Evolutionary conservation across 2,329 filamentous ascomycete species (phyloP).

Genomic region (Helminthosporium solani): DNA sequence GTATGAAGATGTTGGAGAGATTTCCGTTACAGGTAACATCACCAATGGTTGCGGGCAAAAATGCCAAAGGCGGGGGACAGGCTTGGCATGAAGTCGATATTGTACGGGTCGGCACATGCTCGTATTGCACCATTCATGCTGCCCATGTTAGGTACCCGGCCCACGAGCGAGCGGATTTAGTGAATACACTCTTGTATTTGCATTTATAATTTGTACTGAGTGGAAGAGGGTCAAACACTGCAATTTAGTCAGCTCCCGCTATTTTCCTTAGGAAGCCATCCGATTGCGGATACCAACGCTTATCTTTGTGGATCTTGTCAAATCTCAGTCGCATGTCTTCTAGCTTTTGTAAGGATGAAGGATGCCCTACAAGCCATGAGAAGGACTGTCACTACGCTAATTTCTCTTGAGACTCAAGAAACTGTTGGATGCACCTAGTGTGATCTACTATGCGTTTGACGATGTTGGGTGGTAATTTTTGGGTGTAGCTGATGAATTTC

Average conservation of each 20-base stretch:
- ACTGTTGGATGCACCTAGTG: neutral
- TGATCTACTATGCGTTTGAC: neutral
- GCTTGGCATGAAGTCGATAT: conserved; percentile 24
- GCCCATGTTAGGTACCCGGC: too few relatives aligned
- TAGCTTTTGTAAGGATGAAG: too few relatives aligned
- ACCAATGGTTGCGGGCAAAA: conserved; percentile 3
- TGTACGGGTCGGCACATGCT: neutral
- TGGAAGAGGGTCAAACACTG: too few relatives aligned
- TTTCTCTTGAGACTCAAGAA: neutral
- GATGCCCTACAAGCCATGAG: too few relatives aligned
- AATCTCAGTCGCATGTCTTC: too few relatives aligned
- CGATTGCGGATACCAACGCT: too few relatives aligned
- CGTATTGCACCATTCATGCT: neutral
- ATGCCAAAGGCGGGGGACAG: conserved; percentile 26
- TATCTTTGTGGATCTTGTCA: too few relatives aligned
- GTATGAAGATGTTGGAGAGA: conserved; percentile 3
- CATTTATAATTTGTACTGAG: too few relatives aligned
- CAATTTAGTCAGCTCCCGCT: too few relatives aligned
- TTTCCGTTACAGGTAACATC: neutral
- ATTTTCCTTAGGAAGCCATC: too few relatives aligned
- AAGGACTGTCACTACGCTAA: conserved; percentile 9
- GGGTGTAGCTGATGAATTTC: conserved; percentile 16
- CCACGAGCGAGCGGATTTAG: too few relatives aligned
- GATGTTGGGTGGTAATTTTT: neutral
- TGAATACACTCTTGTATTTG: too few relatives aligned